phyloP scores from a whole-genome alignment of 805 yeast genomes.

The Saccharomyces kudriavzevii region DNA sequence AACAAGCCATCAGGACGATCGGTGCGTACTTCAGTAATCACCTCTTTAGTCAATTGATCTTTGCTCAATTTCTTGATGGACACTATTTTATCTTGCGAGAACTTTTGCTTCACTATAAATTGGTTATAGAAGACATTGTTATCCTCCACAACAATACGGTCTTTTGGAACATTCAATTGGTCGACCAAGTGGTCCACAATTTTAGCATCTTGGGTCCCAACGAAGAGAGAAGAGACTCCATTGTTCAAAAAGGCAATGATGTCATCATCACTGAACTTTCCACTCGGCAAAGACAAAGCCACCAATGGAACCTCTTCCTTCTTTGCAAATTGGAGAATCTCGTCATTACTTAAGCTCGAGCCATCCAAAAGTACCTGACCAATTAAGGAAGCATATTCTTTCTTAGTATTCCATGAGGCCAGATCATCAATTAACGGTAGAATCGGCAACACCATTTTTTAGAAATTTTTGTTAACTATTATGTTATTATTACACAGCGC shows the following conservation, averaged over 20 bases:
- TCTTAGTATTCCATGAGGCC: conserved; percentile 10
- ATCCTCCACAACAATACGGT: conserved; percentile 34
- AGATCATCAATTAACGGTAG: conserved; percentile 27
- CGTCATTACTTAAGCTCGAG: conserved; percentile 12
- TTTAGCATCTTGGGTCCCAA: conserved; percentile 13
- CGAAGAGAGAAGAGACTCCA: conserved; percentile 47
- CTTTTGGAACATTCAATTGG: conserved; percentile 44
- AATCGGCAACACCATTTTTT: conserved; percentile 33
- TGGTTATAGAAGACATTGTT: conserved; percentile 14
- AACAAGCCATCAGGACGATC: conserved; percentile 83
- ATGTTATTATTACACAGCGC: neutral
- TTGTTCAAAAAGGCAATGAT: conserved; percentile 48
- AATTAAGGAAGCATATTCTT: conserved; percentile 20
- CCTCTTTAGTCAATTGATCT: conserved; percentile 11
- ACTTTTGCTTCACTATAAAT: conserved; percentile 9
- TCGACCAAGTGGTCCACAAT: conserved; percentile 29
- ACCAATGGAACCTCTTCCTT: conserved; percentile 17
- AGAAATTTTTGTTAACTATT: neutral
- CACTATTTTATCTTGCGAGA: conserved; percentile 5
- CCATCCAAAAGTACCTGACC: conserved; percentile 25
- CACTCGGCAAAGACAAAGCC: conserved; percentile 38
- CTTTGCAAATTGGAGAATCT: conserved; percentile 12
- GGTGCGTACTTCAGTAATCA: conserved; percentile 51
- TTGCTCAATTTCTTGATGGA: neutral
- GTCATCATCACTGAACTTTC: conserved; percentile 34